phyloP scores from a whole-genome alignment of 1,139 yeast species.

The Candida mesenterica region DNA sequence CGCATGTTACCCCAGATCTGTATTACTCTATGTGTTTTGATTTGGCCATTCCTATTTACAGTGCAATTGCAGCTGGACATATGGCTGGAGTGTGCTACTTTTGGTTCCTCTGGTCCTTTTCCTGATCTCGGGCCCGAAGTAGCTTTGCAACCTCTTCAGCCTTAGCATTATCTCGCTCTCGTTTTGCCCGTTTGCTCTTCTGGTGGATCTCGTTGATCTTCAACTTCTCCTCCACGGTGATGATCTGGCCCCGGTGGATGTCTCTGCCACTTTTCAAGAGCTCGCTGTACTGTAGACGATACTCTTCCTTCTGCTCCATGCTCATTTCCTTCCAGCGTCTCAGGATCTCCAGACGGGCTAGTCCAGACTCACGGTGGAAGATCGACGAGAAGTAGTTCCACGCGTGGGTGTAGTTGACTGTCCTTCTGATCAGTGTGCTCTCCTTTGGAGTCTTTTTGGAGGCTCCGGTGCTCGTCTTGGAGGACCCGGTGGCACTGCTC shows the following conservation, averaged over 20 bases:
- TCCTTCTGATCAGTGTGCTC: constrained; percentile 1
- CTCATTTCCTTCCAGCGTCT: constrained; percentile 27
- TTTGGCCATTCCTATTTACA: constrained; percentile 2
- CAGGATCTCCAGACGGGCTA: constrained; percentile 5
- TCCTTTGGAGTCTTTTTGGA: constrained; percentile 6
- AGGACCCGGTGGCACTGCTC: too few species aligned
- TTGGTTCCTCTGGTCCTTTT: neutral
- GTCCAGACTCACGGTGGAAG: constrained; percentile 6
- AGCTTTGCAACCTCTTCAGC: constrained; percentile 7
- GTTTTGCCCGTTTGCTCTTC: constrained; percentile 6
- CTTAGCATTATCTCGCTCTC: constrained; percentile 7
- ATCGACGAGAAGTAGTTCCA: constrained; percentile 32
- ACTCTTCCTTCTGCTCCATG: constrained; percentile 22
- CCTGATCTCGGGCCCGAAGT: constrained; percentile 1
- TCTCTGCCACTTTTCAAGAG: constrained; percentile 32
- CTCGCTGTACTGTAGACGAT: constrained; percentile 26
- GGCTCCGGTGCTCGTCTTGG: too few species aligned
- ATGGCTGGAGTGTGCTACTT: too few species aligned
- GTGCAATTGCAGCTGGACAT: too few species aligned
- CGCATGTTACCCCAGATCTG: too few species aligned
- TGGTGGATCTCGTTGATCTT: constrained; percentile 7
- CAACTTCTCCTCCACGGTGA: constrained; percentile 20
- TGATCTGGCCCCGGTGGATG: constrained; percentile 30
- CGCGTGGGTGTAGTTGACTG: constrained; percentile 30
- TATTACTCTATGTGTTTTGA: too few species aligned